Percentiles rank a stretch among this genome's conserved stretches.
These are phyloP conservation scores for Incumbomyces lentus DNA, from an alignment of 2,329 filamentous ascomycete genomes.

Conservation along the genomic window DNA sequence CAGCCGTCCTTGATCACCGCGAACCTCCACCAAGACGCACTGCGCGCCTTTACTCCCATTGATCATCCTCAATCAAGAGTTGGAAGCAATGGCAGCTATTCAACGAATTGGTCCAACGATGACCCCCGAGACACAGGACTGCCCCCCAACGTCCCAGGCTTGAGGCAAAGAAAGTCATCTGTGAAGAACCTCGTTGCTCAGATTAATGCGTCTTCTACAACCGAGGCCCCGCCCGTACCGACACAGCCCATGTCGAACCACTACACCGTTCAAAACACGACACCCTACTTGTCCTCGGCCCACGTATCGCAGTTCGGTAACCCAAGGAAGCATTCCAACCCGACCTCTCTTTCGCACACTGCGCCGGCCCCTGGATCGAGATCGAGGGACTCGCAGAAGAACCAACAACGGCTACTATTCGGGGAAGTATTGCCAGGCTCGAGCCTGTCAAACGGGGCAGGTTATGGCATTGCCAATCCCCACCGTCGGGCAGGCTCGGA, in stretches of 20 bases:
- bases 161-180: constrained; percentile 45
- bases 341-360: constrained; percentile 11
- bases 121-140: not conserved
- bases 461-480: constrained; percentile 50
- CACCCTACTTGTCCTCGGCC: constrained; percentile 18
- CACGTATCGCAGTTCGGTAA: not conserved
- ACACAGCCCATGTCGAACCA: constrained; percentile 22
- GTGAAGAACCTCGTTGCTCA: constrained; percentile 71
- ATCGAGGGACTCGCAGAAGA: not conserved
- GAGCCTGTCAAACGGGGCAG: constrained; percentile 30
- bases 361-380: not conserved
- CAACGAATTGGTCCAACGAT: not conserved
- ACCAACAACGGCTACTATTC: constrained; percentile 41
- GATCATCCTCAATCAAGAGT: constrained; percentile 13
- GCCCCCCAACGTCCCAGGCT: constrained; percentile 5
- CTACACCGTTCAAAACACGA: constrained; percentile 23
- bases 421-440: constrained; percentile 57
- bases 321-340: not conserved
- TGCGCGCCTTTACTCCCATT: constrained; percentile 12
- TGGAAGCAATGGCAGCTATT: constrained; percentile 4
- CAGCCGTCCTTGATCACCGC: constrained; percentile 11
- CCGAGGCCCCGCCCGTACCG: constrained; percentile 35
- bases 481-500: constrained; percentile 58
- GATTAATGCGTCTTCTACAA: constrained; percentile 52
- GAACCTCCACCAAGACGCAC: constrained; percentile 19